Evolutionary conservation across 2,329 filamentous ascomycete species (phyloP).

Genomic region (Aspergillus ustus): DNA sequence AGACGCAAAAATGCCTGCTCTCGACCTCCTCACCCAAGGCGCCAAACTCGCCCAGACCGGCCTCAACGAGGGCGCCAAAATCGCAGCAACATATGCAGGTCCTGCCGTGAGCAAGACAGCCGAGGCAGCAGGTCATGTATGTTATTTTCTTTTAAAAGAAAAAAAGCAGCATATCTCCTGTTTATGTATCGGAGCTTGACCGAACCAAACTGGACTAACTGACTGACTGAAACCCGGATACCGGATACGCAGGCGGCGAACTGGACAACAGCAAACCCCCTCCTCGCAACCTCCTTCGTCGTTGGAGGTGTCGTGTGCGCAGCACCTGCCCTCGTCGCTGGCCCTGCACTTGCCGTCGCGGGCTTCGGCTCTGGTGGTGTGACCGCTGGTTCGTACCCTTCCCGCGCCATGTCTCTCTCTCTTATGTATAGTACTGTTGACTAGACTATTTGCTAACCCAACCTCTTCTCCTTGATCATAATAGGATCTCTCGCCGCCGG

Average conservation of each 20-base stretch:
- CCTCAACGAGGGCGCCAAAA: background rate
- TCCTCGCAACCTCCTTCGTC: background rate
- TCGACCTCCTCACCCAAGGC: background rate
- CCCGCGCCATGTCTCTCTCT: background rate
- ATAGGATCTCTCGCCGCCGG: conserved; percentile 15
- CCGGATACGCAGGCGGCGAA: background rate
- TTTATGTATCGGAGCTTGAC: no score
- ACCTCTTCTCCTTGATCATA: background rate
- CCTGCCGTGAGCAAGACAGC: background rate
- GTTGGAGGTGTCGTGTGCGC: background rate
- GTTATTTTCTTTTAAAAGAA: background rate
- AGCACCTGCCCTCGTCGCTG: background rate
- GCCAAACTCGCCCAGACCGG: background rate
- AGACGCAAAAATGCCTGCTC: background rate
- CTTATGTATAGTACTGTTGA: background rate
- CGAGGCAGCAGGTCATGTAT: background rate
- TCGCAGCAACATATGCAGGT: background rate
- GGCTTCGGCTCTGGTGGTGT: conserved; percentile 3
- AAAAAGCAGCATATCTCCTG: no score
- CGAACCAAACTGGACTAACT: no score
- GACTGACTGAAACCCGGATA: background rate
- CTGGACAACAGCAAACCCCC: background rate
- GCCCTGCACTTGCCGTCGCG: background rate
- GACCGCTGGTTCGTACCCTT: background rate
- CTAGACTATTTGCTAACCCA: background rate